These are phyloP conservation scores for Apophysomyces sp. DNA, from an alignment of 371 early-diverging fungal genomes.

Conservation along the genomic window DNA sequence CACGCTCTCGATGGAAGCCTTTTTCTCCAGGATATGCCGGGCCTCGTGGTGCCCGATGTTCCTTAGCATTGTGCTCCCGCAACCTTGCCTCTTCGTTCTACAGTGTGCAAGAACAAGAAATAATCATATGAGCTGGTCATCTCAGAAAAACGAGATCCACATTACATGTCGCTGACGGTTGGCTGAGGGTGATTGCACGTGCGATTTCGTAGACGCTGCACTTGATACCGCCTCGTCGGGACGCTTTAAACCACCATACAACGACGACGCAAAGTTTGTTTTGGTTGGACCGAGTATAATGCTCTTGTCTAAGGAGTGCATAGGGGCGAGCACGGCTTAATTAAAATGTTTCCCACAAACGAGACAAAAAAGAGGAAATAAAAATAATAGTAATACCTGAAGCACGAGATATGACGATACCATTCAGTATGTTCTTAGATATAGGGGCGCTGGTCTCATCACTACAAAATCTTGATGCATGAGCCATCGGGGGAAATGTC, in stretches of 20 bases:
- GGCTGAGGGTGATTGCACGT: slow-evolving; percentile 1
- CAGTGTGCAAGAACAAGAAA: slow-evolving; percentile 1
- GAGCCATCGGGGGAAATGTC: not conserved
- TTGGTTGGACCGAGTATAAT: slow-evolving; percentile 60
- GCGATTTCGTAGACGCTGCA: slow-evolving; percentile 9
- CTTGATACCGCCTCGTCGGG: slow-evolving; percentile 33
- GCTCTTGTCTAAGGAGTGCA: slow-evolving; percentile 36
- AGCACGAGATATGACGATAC: slow-evolving; percentile 33
- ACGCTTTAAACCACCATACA: slow-evolving; percentile 50
- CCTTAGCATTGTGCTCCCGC: slow-evolving; percentile 9
- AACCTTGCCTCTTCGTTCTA: slow-evolving; percentile 5
- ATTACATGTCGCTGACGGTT: slow-evolving; percentile 19
- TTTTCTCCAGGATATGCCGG: slow-evolving; percentile 28
- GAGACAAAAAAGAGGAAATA: not conserved
- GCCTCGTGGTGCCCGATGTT: slow-evolving; percentile 24
- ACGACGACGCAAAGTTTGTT: slow-evolving; percentile 58
- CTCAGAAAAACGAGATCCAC: not conserved
- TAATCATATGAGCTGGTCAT: not conserved
- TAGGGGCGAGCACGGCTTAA: slow-evolving; percentile 1
- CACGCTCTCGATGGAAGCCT: slow-evolving; percentile 24
- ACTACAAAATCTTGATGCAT: slow-evolving; percentile 11
- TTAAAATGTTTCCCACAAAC: not conserved
- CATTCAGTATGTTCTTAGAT: slow-evolving; percentile 35
- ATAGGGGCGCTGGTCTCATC: slow-evolving; percentile 36
- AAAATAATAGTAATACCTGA: slow-evolving; percentile 13